Conservation (phyloP, 2,329 filamentous ascomycete genomes). For the Fusarium sterilihyphosum region DNA sequence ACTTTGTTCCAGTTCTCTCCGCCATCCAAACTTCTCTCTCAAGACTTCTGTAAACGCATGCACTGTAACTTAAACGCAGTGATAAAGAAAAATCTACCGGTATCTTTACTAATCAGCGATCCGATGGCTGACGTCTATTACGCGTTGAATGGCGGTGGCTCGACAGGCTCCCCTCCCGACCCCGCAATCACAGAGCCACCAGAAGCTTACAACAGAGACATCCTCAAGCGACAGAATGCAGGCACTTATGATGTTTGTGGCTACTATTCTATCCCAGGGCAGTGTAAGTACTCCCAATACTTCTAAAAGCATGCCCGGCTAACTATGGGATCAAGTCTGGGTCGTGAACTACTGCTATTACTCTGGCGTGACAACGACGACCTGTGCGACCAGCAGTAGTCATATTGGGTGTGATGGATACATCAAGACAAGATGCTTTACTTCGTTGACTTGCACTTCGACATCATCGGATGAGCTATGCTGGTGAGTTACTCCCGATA, state of each 20-base stretch:
- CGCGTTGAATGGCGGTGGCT: background rate
- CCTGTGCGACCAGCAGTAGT: background rate
- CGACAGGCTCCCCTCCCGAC: background rate
- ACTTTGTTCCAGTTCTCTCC: background rate
- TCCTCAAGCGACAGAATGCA: background rate
- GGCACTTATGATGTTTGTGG: background rate
- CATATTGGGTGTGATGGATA: background rate
- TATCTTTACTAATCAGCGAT: rapidly evolving
- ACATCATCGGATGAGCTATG: background rate
- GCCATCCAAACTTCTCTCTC: background rate
- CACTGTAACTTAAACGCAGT: background rate
- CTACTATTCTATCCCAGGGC: background rate
- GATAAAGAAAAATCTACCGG: background rate
- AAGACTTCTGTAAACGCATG: background rate
- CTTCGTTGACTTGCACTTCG: background rate
- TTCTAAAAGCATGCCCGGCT: background rate
- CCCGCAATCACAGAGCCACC: background rate
- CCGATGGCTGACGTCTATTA: background rate
- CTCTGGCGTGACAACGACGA: background rate
- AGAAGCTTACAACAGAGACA: background rate
- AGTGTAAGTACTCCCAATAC: background rate
- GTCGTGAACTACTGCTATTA: background rate
- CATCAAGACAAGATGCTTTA: background rate
- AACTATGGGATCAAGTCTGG: background rate
- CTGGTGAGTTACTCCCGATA: background rate